phyloP scores from a whole-genome alignment of 2,329 filamentous ascomycete genomes.

The Epichloe bromicola region DNA sequence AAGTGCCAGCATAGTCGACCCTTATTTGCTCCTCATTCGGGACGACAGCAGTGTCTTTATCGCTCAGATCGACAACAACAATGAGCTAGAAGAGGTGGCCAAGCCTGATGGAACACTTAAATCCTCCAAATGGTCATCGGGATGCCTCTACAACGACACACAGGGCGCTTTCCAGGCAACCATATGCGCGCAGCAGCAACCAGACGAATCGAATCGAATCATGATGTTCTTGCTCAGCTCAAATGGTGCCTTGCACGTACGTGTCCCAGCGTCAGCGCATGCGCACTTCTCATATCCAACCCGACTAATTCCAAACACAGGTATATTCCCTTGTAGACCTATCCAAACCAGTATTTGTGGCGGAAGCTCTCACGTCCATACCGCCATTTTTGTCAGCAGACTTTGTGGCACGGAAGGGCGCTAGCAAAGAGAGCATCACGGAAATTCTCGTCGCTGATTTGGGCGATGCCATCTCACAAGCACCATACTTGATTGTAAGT shows the following conservation, averaged over 20 bases:
- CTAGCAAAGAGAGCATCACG: constrained; percentile 57
- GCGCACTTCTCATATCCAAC: neutral
- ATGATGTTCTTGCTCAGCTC: constrained; percentile 67
- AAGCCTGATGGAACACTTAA: constrained; percentile 42
- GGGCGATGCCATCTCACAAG: constrained; percentile 56
- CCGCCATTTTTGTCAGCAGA: constrained; percentile 64
- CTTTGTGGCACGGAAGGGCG: constrained; percentile 54
- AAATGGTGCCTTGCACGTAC: constrained; percentile 61
- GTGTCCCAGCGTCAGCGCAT: constrained; percentile 17
- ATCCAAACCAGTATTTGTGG: constrained; percentile 55
- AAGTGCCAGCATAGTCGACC: constrained; percentile 73
- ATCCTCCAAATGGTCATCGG: constrained; percentile 64
- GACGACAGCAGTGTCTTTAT: constrained; percentile 74
- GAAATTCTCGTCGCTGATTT: constrained; percentile 79
- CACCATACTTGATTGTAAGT: constrained; percentile 70
- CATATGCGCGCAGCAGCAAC: constrained; percentile 26
- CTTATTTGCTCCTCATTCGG: constrained; percentile 69
- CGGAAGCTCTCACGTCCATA: constrained; percentile 65
- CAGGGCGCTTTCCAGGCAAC: constrained; percentile 38
- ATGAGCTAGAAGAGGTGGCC: constrained; percentile 75
- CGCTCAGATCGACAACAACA: constrained; percentile 60
- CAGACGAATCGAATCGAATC: constrained; percentile 34
- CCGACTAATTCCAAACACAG: constrained; percentile 25
- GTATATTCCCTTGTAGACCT: constrained; percentile 68
- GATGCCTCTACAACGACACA: constrained; percentile 67